Evolutionary conservation across 805 yeast species (phyloP).

Genomic region (Maudiozyma saulgeensis): DNA sequence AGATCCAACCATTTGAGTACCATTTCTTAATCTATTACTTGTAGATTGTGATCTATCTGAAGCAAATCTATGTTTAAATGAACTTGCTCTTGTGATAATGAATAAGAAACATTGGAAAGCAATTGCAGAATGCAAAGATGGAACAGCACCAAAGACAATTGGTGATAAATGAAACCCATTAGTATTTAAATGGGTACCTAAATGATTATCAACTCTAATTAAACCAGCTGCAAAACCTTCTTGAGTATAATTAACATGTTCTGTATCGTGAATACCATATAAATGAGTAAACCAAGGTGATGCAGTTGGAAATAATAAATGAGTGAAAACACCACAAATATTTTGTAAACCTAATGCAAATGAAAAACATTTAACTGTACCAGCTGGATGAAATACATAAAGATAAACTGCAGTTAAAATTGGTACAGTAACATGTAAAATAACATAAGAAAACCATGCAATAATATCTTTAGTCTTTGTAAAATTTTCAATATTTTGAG

Average conservation of each 20-base stretch:
- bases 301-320: conserved; percentile 55
- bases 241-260: conserved; percentile 47
- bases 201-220: conserved; percentile 51
- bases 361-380: conserved; percentile 44
- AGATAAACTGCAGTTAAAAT: conserved; percentile 53
- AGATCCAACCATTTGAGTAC: background rate
- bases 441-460: conserved; percentile 56
- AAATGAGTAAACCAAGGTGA: conserved; percentile 67
- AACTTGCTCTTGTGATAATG: conserved; percentile 32
- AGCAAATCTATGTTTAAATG: conserved; percentile 17
- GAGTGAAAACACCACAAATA: conserved; percentile 50
- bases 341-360: conserved; percentile 53
- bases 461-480: conserved; percentile 40
- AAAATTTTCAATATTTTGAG: conserved; percentile 30
- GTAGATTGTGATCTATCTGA: background rate
- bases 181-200: conserved; percentile 52
- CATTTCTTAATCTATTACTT: background rate
- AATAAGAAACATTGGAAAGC: conserved; percentile 41
- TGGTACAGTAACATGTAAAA: conserved; percentile 53
- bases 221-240: conserved; percentile 66
- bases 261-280: conserved; percentile 43
- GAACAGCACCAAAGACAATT: conserved; percentile 59
- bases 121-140: conserved; percentile 58
- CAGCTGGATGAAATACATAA: conserved; percentile 60
- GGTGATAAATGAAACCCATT: conserved; percentile 60